These are phyloP conservation scores for Vanderwaltozyma polyspora DNA, from an alignment of 805 yeast species.

Conservation along the genomic window DNA sequence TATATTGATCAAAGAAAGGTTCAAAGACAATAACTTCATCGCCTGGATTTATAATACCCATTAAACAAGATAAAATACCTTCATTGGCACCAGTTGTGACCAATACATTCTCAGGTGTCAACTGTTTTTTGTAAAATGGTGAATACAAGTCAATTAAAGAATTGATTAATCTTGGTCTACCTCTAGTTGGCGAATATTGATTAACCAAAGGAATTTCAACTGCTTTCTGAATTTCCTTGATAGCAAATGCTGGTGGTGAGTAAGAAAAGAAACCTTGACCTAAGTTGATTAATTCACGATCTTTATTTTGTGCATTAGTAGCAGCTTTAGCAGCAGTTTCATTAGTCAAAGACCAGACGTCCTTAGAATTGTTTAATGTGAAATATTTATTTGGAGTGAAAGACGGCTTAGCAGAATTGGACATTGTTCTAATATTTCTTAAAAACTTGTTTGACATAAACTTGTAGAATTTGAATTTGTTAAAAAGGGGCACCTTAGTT, in stretches of 20 bases:
- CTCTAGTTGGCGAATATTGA: conserved; percentile 88
- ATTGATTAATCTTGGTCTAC: conserved; percentile 64
- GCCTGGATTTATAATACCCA: conserved; percentile 74
- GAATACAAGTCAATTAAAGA: conserved; percentile 65
- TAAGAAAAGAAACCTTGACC: conserved; percentile 98
- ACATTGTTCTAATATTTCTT: conserved; percentile 6
- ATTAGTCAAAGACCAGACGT: conserved; percentile 90
- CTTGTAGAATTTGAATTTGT: not conserved
- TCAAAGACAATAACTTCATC: conserved; percentile 95
- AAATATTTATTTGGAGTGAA: conserved; percentile 37
- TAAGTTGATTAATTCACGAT: conserved; percentile 73
- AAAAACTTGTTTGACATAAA: conserved; percentile 5
- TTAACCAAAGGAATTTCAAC: conserved; percentile 63
- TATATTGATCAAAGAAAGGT: conserved; percentile 95
- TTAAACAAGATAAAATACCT: conserved; percentile 76
- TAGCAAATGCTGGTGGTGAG: conserved; percentile 89
- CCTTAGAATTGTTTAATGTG: conserved; percentile 56
- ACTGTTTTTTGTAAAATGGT: conserved; percentile 49
- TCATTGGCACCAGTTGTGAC: conserved; percentile 97
- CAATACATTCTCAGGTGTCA: conserved; percentile 34
- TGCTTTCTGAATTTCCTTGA: conserved; percentile 69
- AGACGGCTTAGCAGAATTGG: conserved; percentile 6
- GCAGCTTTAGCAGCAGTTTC: conserved; percentile 88
- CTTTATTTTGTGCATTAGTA: conserved; percentile 35
- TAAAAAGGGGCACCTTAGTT: not conserved